Evolutionary conservation across 441 rosid species (phyloP).

Genomic region (Erysimum pusillum): DNA sequence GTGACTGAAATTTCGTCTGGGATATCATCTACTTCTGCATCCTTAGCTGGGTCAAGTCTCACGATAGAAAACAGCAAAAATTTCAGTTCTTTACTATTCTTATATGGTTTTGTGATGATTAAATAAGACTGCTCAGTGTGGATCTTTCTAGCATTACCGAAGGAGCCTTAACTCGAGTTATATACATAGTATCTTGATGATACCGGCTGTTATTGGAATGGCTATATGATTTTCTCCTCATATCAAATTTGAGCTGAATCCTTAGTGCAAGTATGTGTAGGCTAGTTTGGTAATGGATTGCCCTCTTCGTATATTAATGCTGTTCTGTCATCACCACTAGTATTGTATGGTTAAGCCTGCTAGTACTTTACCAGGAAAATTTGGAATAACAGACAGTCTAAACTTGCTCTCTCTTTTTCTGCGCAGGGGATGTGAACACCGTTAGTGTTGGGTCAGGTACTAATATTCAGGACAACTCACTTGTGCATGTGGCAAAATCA

Average conservation of each 20-base stretch:
- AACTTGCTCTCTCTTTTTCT: slow-evolving; percentile 32
- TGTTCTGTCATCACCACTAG: background rate
- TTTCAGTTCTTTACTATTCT: slow-evolving; percentile 1
- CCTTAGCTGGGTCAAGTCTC: slow-evolving; percentile 2
- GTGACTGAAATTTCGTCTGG: slow-evolving; percentile 5
- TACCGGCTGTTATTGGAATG: background rate
- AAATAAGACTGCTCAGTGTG: slow-evolving; percentile 8
- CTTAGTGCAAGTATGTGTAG: slow-evolving; percentile 6
- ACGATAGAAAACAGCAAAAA: slow-evolving; percentile 18
- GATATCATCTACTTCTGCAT: slow-evolving; percentile 22
- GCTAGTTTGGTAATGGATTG: slow-evolving; percentile 15
- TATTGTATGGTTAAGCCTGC: slow-evolving; percentile 14
- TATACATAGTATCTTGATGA: background rate
- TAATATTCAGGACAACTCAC: slow-evolving; percentile 95
- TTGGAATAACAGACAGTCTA: slow-evolving; percentile 21
- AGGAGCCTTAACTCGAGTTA: background rate
- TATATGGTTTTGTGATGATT: slow-evolving; percentile 19
- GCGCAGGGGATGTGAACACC: slow-evolving; percentile 85
- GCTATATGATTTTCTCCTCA: background rate
- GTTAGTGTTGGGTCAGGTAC: slow-evolving; percentile 86
- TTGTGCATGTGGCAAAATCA: slow-evolving; percentile 94
- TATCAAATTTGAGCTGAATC: slow-evolving; percentile 16
- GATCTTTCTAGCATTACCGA: slow-evolving; percentile 19
- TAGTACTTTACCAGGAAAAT: slow-evolving; percentile 1
- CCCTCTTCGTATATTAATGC: background rate